A percentile compares a stretch with the other conserved stretches of the same genome.
Evolutionary conservation across 1,284 basidiomycete species (phyloP).

Genomic region (Sporisorium iseilematis-ciliati): DNA sequence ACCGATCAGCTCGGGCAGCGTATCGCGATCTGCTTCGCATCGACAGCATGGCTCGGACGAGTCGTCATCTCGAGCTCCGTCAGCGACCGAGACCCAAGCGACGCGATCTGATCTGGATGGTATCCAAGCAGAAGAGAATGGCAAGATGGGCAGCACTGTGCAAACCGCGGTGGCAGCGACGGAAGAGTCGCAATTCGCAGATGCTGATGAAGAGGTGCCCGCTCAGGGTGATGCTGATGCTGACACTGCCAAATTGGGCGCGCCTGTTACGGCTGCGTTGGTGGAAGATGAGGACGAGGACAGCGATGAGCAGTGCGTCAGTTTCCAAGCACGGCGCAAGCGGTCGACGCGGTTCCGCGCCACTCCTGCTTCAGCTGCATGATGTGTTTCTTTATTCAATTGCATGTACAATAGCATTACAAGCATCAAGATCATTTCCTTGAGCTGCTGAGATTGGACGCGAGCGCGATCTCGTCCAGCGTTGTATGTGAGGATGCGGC

Average conservation of each 20-base stretch:
- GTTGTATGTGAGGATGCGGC: not conserved
- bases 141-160: not conserved
- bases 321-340: slow-evolving; percentile 44
- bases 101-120: slow-evolving; percentile 23
- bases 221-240: not conserved
- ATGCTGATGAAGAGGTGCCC: slow-evolving; percentile 40
- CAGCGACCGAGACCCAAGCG: slow-evolving; percentile 24
- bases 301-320: slow-evolving; percentile 46
- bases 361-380: slow-evolving; percentile 14
- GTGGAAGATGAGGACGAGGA: slow-evolving; percentile 35
- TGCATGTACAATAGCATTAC: too few relatives aligned
- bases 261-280: not conserved
- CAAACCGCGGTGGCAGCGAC: slow-evolving; percentile 8
- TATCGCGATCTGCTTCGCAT: slow-evolving; percentile 37
- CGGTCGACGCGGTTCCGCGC: slow-evolving; percentile 44
- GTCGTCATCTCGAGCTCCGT: slow-evolving; percentile 29
- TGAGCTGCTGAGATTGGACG: slow-evolving; percentile 22
- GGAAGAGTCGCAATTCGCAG: slow-evolving; percentile 53
- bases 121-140: not conserved
- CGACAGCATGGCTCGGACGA: slow-evolving; percentile 29
- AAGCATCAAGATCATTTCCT: not conserved
- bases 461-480: slow-evolving; percentile 16
- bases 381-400: not conserved
- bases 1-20: slow-evolving; percentile 27
- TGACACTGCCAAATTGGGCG: slow-evolving; percentile 2